Evolutionary conservation across 2,329 filamentous ascomycete genomes (phyloP).

Genomic region (Neopestalotiopsis clavispora): DNA sequence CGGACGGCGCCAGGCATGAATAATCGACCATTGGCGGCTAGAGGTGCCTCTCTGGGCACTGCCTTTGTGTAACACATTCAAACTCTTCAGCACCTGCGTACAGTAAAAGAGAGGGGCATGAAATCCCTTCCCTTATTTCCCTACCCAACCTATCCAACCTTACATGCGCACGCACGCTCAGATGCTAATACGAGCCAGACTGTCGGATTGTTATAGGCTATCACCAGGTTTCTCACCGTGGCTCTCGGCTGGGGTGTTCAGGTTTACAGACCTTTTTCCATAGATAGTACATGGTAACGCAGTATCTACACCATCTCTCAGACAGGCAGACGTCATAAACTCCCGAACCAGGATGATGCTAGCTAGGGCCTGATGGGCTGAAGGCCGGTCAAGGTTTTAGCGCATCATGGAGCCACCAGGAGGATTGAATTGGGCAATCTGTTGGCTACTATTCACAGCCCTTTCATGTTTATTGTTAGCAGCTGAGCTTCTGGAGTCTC

Average conservation of each 20-base stretch:
- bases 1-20: not conserved
- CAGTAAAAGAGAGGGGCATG: no score
- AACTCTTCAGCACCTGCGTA: no score
- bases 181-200: not conserved
- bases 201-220: not conserved
- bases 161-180: no score
- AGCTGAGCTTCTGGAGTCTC: not conserved
- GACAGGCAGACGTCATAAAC: constrained; percentile 1
- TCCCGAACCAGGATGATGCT: not conserved
- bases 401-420: not conserved
- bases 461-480: not conserved
- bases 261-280: not conserved
- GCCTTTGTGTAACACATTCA: not conserved
- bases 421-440: not conserved
- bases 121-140: no score
- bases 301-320: not conserved
- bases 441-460: not conserved
- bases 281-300: no score
- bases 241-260: not conserved
- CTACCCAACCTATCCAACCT: no score
- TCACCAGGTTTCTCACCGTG: not conserved
- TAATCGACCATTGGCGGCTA: not conserved
- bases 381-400: not conserved
- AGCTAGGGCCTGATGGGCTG: not conserved
- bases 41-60: not conserved